Percentiles rank a stretch among this genome's conserved stretches.
Evolutionary conservation across 2,329 filamentous ascomycete species (phyloP).

Genomic region (Onygenales sp.): DNA sequence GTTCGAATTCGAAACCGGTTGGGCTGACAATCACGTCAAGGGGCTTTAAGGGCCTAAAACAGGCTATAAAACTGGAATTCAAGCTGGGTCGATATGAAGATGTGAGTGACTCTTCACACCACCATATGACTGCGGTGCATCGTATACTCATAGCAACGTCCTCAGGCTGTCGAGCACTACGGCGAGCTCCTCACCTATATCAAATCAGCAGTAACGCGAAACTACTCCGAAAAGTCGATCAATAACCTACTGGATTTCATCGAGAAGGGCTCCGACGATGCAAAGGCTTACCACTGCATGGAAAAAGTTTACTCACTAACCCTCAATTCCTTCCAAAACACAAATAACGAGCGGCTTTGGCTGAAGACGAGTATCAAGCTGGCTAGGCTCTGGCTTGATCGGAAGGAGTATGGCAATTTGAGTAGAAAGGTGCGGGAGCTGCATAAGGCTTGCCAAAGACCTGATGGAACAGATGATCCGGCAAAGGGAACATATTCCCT

Average conservation of each 20-base stretch:
- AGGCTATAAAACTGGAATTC: conserved; percentile 91
- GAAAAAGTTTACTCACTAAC: conserved; percentile 93
- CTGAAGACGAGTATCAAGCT: conserved; percentile 98
- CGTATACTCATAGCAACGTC: conserved; percentile 14
- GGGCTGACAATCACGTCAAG: conserved; percentile 20
- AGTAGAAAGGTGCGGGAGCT: conserved; percentile 79
- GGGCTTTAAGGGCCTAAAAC: conserved; percentile 95
- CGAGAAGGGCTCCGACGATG: conserved; percentile 74
- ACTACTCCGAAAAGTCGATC: conserved; percentile 98
- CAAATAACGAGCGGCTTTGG: conserved; percentile 95
- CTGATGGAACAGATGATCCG: conserved; percentile 72
- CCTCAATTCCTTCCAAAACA: conserved; percentile 88
- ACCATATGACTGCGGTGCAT: neutral
- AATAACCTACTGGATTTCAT: conserved; percentile 99
- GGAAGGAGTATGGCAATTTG: conserved; percentile 74
- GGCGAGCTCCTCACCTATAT: conserved; percentile 93
- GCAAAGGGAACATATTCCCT: conserved; percentile 94
- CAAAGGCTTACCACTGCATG: conserved; percentile 69
- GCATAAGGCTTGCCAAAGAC: conserved; percentile 76
- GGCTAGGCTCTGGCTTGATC: conserved; percentile 79
- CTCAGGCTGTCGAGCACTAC: conserved; percentile 81
- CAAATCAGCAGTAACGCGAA: conserved; percentile 90
- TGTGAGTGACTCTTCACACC: conserved; percentile 37
- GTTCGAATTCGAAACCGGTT: neutral
- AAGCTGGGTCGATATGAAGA: conserved; percentile 80